Conservation (phyloP, 2,329 filamentous ascomycete genomes). For the Apiospora koreana region DNA sequence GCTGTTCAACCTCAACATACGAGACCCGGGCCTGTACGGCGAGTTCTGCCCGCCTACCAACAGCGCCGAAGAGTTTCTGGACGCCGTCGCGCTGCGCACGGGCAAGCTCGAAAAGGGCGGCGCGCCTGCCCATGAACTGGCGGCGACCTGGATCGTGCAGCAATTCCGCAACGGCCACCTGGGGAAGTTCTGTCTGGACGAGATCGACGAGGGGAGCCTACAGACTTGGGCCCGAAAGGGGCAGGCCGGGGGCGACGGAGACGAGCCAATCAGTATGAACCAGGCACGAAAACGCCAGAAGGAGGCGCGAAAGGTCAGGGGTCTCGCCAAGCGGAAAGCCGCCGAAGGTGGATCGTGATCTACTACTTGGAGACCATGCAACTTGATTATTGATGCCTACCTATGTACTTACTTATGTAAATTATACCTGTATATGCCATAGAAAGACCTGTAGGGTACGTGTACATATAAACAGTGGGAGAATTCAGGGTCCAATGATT, state of each 20-base stretch:
- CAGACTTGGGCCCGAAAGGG: slow-evolving; percentile 21
- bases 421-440: not conserved
- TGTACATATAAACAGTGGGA: too few species aligned
- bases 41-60: slow-evolving; percentile 75
- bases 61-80: slow-evolving; percentile 73
- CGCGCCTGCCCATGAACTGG: slow-evolving; percentile 66
- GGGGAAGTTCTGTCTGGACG: slow-evolving; percentile 78
- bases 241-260: slow-evolving; percentile 42
- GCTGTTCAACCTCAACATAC: slow-evolving; percentile 77
- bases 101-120: slow-evolving; percentile 78
- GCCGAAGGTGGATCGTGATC: slow-evolving; percentile 17
- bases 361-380: not conserved
- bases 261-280: slow-evolving; percentile 57
- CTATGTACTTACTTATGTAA: not conserved
- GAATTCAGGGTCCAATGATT: too few species aligned
- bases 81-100: slow-evolving; percentile 69
- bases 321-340: slow-evolving; percentile 33
- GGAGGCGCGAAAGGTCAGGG: slow-evolving; percentile 48
- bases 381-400: not conserved
- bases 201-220: slow-evolving; percentile 64
- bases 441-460: too few species aligned
- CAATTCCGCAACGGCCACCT: slow-evolving; percentile 78
- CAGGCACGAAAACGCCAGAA: slow-evolving; percentile 71
- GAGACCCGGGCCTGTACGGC: slow-evolving; percentile 62
- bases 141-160: slow-evolving; percentile 79